Evolutionary conservation across 2,329 filamentous ascomycete genomes (phyloP).

Genomic region (Penicillium italicum): DNA sequence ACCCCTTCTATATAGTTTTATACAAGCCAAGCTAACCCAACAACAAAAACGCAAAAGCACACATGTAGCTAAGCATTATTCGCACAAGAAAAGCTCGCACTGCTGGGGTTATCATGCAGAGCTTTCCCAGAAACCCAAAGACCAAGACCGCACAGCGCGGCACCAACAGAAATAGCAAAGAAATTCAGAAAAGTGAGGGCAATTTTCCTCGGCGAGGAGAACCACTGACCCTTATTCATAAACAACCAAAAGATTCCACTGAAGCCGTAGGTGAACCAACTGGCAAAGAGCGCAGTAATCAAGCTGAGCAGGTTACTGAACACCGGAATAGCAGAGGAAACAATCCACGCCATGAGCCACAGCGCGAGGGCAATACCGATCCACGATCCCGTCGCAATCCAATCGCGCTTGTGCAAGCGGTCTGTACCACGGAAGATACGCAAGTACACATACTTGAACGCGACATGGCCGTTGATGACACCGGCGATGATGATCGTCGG

Average conservation of each 20-base stretch:
- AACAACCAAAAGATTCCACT: slow-evolving; percentile 40
- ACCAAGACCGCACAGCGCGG: slow-evolving; percentile 31
- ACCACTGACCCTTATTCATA: slow-evolving; percentile 35
- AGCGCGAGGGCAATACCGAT: slow-evolving; percentile 51
- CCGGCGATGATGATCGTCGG: slow-evolving; percentile 70
- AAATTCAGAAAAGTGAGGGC: slow-evolving; percentile 28
- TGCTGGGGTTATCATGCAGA: slow-evolving; percentile 32
- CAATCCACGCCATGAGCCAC: slow-evolving; percentile 63
- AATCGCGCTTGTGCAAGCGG: slow-evolving; percentile 52
- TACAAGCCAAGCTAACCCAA: not conserved
- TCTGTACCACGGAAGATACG: slow-evolving; percentile 60
- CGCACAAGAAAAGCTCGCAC: slow-evolving; percentile 33
- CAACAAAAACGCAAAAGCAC: not conserved
- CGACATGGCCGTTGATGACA: slow-evolving; percentile 66
- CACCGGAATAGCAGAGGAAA: slow-evolving; percentile 66
- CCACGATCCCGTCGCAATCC: slow-evolving; percentile 56
- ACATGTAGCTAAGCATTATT: slow-evolving; percentile 23
- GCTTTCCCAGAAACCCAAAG: slow-evolving; percentile 36
- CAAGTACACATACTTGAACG: slow-evolving; percentile 63
- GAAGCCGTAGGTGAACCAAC: slow-evolving; percentile 59
- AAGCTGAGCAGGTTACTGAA: slow-evolving; percentile 66
- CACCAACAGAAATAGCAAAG: slow-evolving; percentile 21
- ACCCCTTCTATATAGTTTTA: not conserved
- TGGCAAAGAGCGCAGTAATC: slow-evolving; percentile 60
- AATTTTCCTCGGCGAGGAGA: slow-evolving; percentile 32